Evolutionary conservation across 768 basidiomycete species (phyloP).

Genomic region (Amanita molliuscula): DNA sequence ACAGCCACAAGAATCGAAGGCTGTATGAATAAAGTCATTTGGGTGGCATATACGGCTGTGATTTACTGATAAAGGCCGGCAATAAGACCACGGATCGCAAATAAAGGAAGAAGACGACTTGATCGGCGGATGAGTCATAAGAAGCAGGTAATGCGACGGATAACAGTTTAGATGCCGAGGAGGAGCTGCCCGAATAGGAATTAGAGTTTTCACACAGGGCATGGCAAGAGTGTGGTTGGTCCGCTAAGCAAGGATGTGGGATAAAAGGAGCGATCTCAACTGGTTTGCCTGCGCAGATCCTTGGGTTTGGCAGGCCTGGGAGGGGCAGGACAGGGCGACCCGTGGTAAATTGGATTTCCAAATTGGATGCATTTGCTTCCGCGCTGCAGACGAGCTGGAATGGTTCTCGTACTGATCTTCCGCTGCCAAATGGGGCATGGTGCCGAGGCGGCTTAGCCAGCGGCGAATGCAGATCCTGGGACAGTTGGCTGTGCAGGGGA

Average conservation of each 20-base stretch:
- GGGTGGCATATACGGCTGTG: neutral
- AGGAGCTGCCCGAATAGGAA: neutral
- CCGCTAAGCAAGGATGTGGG: constrained; percentile 2
- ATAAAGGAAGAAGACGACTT: constrained; percentile 8
- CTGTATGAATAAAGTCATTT: neutral
- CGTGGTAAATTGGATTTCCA: neutral
- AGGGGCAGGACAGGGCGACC: neutral
- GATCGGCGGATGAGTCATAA: constrained; percentile 15
- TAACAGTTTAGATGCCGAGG: constrained; percentile 6
- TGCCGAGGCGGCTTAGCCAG: neutral
- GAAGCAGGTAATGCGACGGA: neutral
- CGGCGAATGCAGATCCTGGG: neutral
- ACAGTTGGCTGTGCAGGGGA: too few species aligned
- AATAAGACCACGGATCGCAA: constrained; percentile 3
- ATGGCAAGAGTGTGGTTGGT: neutral
- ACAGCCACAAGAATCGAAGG: neutral
- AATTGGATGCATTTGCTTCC: constrained; percentile 1
- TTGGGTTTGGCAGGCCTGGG: neutral
- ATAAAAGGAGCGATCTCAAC: neutral
- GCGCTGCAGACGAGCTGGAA: neutral
- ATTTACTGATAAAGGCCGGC: neutral
- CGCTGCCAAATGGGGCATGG: neutral
- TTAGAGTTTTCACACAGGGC: neutral
- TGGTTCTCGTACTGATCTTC: neutral
- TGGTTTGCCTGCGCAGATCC: neutral